Evolutionary conservation across 306 rosid genomes (phyloP), one percentile per base, ranked within the genome.

Genomic region (Casuarina glauca): DNA sequence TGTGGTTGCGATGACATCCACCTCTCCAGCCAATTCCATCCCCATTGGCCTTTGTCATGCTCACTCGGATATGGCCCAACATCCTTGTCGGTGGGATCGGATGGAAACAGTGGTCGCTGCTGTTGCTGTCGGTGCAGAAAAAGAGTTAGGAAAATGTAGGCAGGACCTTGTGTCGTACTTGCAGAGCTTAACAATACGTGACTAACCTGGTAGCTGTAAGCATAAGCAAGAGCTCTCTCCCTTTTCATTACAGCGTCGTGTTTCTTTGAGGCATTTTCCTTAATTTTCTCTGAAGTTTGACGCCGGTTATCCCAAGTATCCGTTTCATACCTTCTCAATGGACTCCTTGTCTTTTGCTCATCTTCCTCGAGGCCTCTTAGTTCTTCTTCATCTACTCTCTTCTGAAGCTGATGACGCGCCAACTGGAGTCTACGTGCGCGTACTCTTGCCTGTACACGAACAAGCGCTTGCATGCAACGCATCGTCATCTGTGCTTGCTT

Each of bases 401-500:
- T 87, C 42, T 80, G 86, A 79, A 81, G 84, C 85, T 84, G 90
- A 43, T 86, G 85, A 6, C 82, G 78, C 19, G 88, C 78, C 75
- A 95, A 68, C 50, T 88, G 90, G 73, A 95, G 72, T 70, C 99
- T 83, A 17, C 94, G 89, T 20, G 94, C 94, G 46, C 93, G 85
- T 11, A 95, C 97, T 84, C 93, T 86, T 36, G 89, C 90, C 49
- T 95, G 99, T 4, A 93, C 99, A 1, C 99, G 78, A 2, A 95
- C 99, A 32, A 95, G 75, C 13, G 99, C 99, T 79, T 95, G 97
- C 97, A 95, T 95, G 79, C 99, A 93, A 6, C 97, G 85, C 99
- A 95, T 95, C 49, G 99, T 95, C 96, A 91, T 84, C 35, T 89
- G 93, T 8, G 99, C 97, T 88, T 95, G 99, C 85, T 93, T 95